phyloP scores from a whole-genome alignment of 495 filamentous ascomycete species.

The Hypomontagnella submonticulosa region DNA sequence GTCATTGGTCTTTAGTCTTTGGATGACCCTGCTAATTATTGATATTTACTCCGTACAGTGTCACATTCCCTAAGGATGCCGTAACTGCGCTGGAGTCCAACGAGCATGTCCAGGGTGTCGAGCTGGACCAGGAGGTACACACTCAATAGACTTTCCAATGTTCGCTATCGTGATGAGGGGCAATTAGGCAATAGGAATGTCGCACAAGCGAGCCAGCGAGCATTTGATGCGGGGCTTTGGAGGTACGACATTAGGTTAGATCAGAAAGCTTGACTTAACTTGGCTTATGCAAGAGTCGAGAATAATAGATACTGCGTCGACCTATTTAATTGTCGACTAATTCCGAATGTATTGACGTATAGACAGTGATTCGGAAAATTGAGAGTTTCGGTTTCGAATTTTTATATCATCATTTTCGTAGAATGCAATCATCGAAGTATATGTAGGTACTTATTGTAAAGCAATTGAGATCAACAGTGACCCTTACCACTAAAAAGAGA shows the following conservation, averaged over 20 bases:
- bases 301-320: conserved; percentile 6
- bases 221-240: conserved; percentile 27
- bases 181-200: conserved; percentile 27
- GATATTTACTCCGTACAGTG: conserved; percentile 60
- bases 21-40: conserved; percentile 6
- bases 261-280: conserved; percentile 36
- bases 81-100: conserved; percentile 69
- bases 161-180: conserved; percentile 32
- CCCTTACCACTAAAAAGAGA: not conserved
- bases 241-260: conserved; percentile 5
- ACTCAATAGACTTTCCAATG: conserved; percentile 68
- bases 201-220: conserved; percentile 23
- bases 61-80: conserved; percentile 74
- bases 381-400: no score
- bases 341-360: not conserved
- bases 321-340: not conserved
- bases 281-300: conserved; percentile 27
- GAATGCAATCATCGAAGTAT: conserved; percentile 1
- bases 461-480: conserved; percentile 1
- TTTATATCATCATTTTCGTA: not conserved
- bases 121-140: conserved; percentile 74
- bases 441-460: not conserved
- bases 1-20: conserved; percentile 1
- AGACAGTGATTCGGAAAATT: no score
- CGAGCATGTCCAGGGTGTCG: conserved; percentile 76